Base-by-base conservation (phyloP, 2,329 filamentous ascomycete genomes). In the Ascocoryne sarcoides region DNA sequence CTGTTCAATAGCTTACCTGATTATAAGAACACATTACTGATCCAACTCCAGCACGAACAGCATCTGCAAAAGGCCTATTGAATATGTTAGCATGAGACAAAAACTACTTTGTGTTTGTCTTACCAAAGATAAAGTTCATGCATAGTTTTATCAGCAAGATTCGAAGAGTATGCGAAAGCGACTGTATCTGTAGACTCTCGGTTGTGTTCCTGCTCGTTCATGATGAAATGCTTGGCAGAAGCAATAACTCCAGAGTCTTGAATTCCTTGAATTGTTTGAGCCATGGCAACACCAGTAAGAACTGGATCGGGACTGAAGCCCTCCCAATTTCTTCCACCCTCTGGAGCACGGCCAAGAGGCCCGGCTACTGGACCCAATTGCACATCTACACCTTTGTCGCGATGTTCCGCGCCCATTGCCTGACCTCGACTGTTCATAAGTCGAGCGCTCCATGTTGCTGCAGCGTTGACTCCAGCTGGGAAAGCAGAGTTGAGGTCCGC, bases 191-290 rank as follows among this genome's bases (percentile, higher is more conserved):
- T 35, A 14, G 47, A 29, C 14, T 59, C 45, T 18, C 58, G 50
- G 37, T 51, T 54, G 32, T 57, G 55, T 28, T 86, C 78, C 63
- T 93, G 85, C 61, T 90, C 84, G 52, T 89, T 84, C 36, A 48
- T 43, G 43, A 34, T 75, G 58, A 66, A 82, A 58, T 89, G 84
- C 68, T 89, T 90, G 33, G 82, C 82, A 53, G 81, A 87, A 43
- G 88, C 86, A 62, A 94, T 81, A 34, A 90, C 79, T 58, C 85
- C 86, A 12, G 79, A 77, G 56, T 80, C 75, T 57, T 94, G 87
- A 32, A 94, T 89, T 45, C 88, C 88, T 57, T 76, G 71, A 48
- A 93, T 73, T 1, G 82, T 84, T 57, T 83, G 70, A 32, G 76
- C 76, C 52, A 88, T 80, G 34, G 79, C 76, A 41, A 81, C 67